Evolutionary conservation across 257 asterid genomes (phyloP).

Genomic region (Eucommia ulmoides): DNA sequence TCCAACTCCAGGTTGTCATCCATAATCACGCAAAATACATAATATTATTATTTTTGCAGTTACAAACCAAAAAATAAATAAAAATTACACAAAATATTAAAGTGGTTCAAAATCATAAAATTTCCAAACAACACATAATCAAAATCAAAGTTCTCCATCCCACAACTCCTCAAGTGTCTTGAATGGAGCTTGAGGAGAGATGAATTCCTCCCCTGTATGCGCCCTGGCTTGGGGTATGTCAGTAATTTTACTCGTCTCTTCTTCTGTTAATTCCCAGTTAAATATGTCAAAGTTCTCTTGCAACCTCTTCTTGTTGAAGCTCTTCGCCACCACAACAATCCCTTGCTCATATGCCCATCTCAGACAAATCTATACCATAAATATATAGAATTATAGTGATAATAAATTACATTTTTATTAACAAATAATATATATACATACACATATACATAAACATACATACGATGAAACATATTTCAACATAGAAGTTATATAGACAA

Average conservation of each 20-base stretch:
- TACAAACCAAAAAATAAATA: background rate
- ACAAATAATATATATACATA: too few relatives aligned
- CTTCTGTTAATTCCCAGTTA: constrained; percentile 36
- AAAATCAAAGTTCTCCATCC: constrained; percentile 33
- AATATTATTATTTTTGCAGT: too few relatives aligned
- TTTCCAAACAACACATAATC: too few relatives aligned
- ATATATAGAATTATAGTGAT: too few relatives aligned
- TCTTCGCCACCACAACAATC: constrained; percentile 43
- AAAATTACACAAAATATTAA: background rate
- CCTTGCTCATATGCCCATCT: constrained; percentile 68
- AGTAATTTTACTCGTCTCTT: constrained; percentile 31
- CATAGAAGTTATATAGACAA: too few relatives aligned
- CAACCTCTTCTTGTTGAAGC: constrained; percentile 58
- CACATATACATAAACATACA: too few relatives aligned
- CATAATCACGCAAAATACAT: too few relatives aligned
- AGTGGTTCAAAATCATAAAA: too few relatives aligned
- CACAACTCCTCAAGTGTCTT: constrained; percentile 43
- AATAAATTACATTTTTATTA: too few relatives aligned
- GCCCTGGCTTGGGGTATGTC: constrained; percentile 46
- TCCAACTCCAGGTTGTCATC: too few relatives aligned
- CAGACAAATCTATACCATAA: constrained; percentile 54
- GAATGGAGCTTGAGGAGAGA: constrained; percentile 49
- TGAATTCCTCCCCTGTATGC: constrained; percentile 44
- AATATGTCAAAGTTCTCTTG: constrained; percentile 44
- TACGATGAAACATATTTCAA: too few relatives aligned